Base-by-base conservation (phyloP, 306 rosid genomes). In the Abrus pulchellus region DNA sequence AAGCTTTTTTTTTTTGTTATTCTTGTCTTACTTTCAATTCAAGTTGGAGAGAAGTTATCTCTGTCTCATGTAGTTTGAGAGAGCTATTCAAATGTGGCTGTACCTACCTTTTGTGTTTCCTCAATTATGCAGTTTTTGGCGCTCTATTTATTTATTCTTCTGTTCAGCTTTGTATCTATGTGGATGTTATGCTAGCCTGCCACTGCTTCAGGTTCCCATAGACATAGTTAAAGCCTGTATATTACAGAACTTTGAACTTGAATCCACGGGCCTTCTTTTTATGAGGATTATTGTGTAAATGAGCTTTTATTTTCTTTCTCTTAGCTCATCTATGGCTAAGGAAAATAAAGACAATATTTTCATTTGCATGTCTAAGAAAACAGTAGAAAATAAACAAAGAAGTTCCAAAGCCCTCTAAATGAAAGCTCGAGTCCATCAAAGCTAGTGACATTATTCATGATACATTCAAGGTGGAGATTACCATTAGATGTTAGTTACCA, bases 211-310 rank as follows among this genome's bases (percentile, higher is more conserved):
- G 63, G 44, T 70, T 34, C 28, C 1, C 20, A 20, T 20, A 20
- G 20, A 20, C n/a, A 2, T 27, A 28, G 36, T 49, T 38, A 52
- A 49, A 49, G 64, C 49, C 12, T 61, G 49, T 5, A 43, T 68
- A 2, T 38, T 68, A 14, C 3, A 47, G 44, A 76, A 20, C 20
- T 20, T 20, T 20, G 20, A 40, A 52, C 60, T 43, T 55, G 72
- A 49, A 48, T 65, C 70, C 8, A 44, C 68, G 43, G 14, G 9
- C 13, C 50, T 62, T 54, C 10, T 34, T 11, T 47, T 9, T 74
- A 14, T n/a, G 76, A 45, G 69, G 52, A 56, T 65, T 65, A 74
- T 33, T 45, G 45, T 74, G 60, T 44, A 66, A 47, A 50, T 55
- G 69, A 33, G 71, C 29, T 56, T 32, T 56, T 55, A 43, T 12